Evolutionary conservation across 768 basidiomycete species (phyloP).

Genomic region (Suillus cothurnatus): DNA sequence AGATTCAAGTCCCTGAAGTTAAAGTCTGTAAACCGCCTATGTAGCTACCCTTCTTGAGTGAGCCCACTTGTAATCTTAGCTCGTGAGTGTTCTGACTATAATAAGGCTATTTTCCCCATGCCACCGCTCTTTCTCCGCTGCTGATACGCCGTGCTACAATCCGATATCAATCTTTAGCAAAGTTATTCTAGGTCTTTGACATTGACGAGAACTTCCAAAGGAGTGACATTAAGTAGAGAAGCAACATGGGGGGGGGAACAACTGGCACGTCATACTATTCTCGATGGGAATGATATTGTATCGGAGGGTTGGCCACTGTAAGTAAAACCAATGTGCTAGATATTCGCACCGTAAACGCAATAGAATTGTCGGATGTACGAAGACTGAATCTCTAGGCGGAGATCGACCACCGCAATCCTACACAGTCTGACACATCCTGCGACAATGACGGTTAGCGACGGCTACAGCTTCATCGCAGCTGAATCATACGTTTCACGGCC

Average conservation of each 20-base stretch:
- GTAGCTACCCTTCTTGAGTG: background rate
- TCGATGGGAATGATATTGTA: no score
- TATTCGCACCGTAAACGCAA: background rate
- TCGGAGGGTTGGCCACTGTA: background rate
- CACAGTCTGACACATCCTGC: background rate
- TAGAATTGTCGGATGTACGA: background rate
- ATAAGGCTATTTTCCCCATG: background rate
- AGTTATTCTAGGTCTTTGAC: constrained; percentile 54
- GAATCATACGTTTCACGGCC: background rate
- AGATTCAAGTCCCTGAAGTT: background rate
- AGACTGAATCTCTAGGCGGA: background rate
- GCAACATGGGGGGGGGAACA: no score
- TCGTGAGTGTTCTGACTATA: background rate
- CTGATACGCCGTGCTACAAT: constrained; percentile 5
- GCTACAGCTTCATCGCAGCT: background rate
- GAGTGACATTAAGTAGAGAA: background rate
- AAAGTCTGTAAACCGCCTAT: background rate
- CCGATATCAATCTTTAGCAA: constrained; percentile 38
- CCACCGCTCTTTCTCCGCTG: background rate
- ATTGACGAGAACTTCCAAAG: background rate
- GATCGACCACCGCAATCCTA: background rate
- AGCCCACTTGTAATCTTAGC: background rate
- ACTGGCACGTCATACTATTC: no score
- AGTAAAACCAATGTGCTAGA: background rate
- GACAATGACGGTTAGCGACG: background rate